Percentiles rank a stretch among this genome's conserved stretches.
These are phyloP conservation scores for Catunica adiposa DNA, from an alignment of 2,329 filamentous ascomycete species.

Conservation along the genomic window DNA sequence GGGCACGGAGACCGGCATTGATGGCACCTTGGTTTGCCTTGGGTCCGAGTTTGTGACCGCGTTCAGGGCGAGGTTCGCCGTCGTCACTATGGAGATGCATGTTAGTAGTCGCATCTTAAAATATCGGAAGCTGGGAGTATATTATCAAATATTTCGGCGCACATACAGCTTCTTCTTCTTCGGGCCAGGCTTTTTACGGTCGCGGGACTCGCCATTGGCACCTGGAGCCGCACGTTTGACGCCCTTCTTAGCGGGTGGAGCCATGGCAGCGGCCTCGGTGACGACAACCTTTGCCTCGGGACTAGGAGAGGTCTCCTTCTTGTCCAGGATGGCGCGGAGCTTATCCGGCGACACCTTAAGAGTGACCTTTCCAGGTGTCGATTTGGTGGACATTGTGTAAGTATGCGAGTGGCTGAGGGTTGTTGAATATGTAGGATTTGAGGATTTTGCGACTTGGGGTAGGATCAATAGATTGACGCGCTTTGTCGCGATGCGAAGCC, in stretches of 20 bases:
- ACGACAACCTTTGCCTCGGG: conserved; percentile 23
- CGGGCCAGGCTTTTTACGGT: conserved; percentile 74
- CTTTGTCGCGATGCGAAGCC: too few species aligned
- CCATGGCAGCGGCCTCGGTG: conserved; percentile 30
- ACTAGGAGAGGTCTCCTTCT: conserved; percentile 28
- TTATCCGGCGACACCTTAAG: conserved; percentile 34
- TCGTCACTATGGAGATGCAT: conserved; percentile 32
- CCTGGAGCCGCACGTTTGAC: conserved; percentile 51
- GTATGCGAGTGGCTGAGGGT: background rate
- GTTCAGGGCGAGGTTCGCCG: conserved; percentile 38
- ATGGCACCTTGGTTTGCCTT: conserved; percentile 96
- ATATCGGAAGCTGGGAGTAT: background rate
- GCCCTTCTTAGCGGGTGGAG: conserved; percentile 61
- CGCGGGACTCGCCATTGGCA: conserved; percentile 49
- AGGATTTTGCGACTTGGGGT: background rate
- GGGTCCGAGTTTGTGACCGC: conserved; percentile 70
- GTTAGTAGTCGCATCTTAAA: conserved; percentile 7
- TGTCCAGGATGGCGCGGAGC: conserved; percentile 33
- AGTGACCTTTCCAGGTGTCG: conserved; percentile 29
- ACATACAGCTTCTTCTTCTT: conserved; percentile 67
- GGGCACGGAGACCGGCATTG: conserved; percentile 84
- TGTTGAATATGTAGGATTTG: background rate
- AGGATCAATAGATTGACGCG: too few species aligned
- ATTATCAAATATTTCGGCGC: background rate
- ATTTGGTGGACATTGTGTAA: conserved; percentile 14